phyloP scores from a whole-genome alignment of 2,329 filamentous ascomycete species.

The Tolypocladium tundrense region DNA sequence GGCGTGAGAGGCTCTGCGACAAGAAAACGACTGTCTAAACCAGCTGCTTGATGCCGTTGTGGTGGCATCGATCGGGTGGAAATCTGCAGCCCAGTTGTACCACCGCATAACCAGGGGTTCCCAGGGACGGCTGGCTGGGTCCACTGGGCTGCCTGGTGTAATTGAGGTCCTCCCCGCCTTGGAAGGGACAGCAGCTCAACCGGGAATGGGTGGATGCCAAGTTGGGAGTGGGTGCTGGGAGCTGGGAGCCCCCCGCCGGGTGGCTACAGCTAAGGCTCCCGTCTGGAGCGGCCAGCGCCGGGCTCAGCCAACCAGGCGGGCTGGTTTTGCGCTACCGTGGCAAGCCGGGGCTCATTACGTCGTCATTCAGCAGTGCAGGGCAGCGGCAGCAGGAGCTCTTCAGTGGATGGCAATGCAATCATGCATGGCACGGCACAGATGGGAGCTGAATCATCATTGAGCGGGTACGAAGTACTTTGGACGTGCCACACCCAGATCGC shows the following conservation, averaged over 20 bases:
- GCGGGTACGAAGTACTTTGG: not conserved
- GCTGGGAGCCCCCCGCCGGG: not conserved
- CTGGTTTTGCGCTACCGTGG: not conserved
- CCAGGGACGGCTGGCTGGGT: not conserved
- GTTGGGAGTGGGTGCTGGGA: not conserved
- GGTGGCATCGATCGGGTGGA: not conserved
- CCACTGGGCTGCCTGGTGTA: not conserved
- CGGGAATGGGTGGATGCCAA: too few species aligned
- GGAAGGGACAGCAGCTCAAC: too few species aligned
- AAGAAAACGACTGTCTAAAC: not conserved
- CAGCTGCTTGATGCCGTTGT: not conserved
- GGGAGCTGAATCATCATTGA: not conserved
- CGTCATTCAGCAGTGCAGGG: slow-evolving; percentile 5
- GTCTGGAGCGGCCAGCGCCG: not conserved
- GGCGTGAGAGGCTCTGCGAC: not conserved
- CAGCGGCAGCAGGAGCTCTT: not conserved
- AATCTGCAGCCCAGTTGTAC: not conserved
- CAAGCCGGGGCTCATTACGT: slow-evolving; percentile 4
- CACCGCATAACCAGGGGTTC: not conserved
- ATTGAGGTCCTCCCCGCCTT: too few species aligned
- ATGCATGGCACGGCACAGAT: not conserved
- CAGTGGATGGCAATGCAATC: not conserved
- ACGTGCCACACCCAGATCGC: not conserved
- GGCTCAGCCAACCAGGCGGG: not conserved
- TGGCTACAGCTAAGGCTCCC: not conserved